Evolutionary conservation across 23 red algal species (phyloP), one percentile per base, ranked within the genome.

Genomic region (Gracilaria vermiculophylla): DNA sequence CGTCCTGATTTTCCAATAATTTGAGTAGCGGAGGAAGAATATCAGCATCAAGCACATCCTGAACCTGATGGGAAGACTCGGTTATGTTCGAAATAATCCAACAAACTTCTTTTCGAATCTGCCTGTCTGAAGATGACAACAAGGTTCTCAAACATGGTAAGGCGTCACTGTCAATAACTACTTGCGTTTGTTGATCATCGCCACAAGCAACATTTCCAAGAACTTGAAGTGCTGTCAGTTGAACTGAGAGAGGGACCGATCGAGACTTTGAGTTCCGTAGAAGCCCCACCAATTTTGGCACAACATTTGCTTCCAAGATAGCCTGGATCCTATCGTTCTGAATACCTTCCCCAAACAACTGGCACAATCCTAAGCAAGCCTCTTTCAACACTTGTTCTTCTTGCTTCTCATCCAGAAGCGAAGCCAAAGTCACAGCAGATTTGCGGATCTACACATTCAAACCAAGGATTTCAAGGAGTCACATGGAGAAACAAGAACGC

Each of bases 1-100:
- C 82, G 69, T 98, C 92, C 53, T 92, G 85, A 39, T 69, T 82
- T 12, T 92, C 91, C 31, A 98, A 55, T 51, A 98, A 58, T 40
- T 87, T 89, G 7, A 98, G 61, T 9, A 98, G 29, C 1, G 94
- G 89, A 8, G 83, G 81, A 21, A 98, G 89, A 69, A 98, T 95
- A 64, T 92, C 96, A 3, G 96, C 96, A 47, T 94, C 92, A 20
- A 98, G 72, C 1, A 98, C 92, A 77, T 94, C 96, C 42, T 94
- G 78, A 17, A 98, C 96, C 44, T 98, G 96, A 89, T 98, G 96
- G 14, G 92, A 85, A 25, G 96, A 98, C 71, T 98, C 96, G 16
- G 96, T 95, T n/a, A 98, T 98, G 78, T 98, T 98, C 14, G 92
- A 95, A 21, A 95, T 76, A 70, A 98, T 98, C 96, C 96, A 98